Conservation (phyloP, 345 rosid genomes). For the Citrus sp. region DNA sequence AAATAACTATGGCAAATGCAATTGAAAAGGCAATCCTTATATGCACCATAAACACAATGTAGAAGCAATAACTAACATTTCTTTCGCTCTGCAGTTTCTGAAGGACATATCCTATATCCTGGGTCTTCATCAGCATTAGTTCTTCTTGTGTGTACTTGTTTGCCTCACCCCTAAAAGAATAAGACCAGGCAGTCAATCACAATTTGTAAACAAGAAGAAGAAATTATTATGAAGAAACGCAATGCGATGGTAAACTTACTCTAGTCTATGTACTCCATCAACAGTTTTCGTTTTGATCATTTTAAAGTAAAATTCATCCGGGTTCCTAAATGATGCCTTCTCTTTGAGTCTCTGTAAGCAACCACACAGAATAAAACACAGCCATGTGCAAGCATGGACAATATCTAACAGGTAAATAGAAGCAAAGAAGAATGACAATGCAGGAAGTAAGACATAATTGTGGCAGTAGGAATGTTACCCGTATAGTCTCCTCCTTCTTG, state of each 20-base stretch:
- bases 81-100: slow-evolving; percentile 85
- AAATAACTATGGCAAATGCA: background rate
- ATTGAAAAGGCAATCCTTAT: background rate
- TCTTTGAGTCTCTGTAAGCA: slow-evolving; percentile 58
- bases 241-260: slow-evolving; percentile 36
- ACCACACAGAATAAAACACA: background rate
- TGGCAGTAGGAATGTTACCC: slow-evolving; percentile 23
- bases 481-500: slow-evolving; percentile 59
- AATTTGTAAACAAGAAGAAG: background rate
- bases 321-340: slow-evolving; percentile 85
- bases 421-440: background rate
- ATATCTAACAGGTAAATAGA: background rate
- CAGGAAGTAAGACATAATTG: background rate
- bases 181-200: background rate
- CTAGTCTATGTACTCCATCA: slow-evolving; percentile 56
- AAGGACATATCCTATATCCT: slow-evolving; percentile 80
- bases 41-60: background rate
- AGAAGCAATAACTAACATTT: slow-evolving; percentile 33
- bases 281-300: slow-evolving; percentile 67
- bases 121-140: slow-evolving; percentile 87
- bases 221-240: slow-evolving; percentile 2
- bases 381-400: background rate
- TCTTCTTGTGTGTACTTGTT: slow-evolving; percentile 76
- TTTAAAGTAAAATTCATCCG: slow-evolving; percentile 78
- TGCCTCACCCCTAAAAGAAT: slow-evolving; percentile 50